Evolutionary conservation across 179 eudicot genomes (phyloP), one percentile per base, ranked within the genome.

Genomic region (Nepenthes alata): DNA sequence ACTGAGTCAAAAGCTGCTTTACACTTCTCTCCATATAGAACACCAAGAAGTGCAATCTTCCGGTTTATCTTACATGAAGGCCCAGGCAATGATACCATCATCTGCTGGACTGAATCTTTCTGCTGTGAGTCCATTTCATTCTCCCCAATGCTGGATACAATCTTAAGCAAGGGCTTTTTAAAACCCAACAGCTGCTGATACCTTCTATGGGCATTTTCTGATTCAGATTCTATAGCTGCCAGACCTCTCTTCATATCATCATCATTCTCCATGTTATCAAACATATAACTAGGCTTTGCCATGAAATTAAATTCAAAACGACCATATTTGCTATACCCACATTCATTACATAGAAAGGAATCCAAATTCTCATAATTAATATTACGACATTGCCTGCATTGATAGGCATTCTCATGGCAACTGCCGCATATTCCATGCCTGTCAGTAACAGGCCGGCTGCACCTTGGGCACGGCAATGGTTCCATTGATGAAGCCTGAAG

Each of bases 321-420:
- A 35, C 99, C 99, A 74, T 85, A 94, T 71, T 94, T 94, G 83
- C 99, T 94, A 57, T 87, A 94, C 47, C 99, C 99, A 78, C 99
- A 94, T 75, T 94, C 99, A 75, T 94, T 94, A 75, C 99, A 94
- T 72, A 94, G 67, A 69, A 94, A 94, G 44, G 99, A 94, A 75
- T 94, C 99, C 73, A 88, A 75, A 78, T 94, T 94, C 78, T 94
- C 99, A 74, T 94, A 94, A 75, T 94, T 94, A 38, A 94, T 94
- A 61, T 94, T 94, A 53, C 99, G 96, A 62, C 99, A 94, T 71
- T 94, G 99, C 76, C 97, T 91, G 77, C 99, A 94, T 53, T 94
- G 99, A 74, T 94, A 91, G n/a, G 99, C 99, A 81, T 94, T 94
- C 82, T 94, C 99, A 77, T 91, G 99, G 75, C 99, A 94, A 63